These are phyloP conservation scores for Acorus gramineus DNA, from an alignment of 106 monocot species.

Conservation along the genomic window DNA sequence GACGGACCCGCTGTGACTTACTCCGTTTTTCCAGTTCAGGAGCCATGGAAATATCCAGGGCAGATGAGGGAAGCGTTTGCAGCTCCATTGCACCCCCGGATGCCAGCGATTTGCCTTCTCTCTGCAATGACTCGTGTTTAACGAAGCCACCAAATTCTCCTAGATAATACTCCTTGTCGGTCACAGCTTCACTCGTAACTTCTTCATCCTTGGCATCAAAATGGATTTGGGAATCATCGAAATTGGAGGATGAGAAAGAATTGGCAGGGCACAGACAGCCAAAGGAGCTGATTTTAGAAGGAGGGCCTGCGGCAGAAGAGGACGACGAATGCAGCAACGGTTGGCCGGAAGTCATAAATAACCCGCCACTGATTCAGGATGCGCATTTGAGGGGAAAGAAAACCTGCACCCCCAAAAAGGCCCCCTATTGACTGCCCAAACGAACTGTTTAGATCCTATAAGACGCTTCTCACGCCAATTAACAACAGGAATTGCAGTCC, in stretches of 20 bases:
- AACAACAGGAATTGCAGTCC: no score
- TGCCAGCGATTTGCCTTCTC: conserved; percentile 17
- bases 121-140: conserved; percentile 39
- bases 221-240: conserved; percentile 12
- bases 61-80: conserved; percentile 36
- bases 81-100: conserved; percentile 61
- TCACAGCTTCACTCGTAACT: conserved; percentile 7
- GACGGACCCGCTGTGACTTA: conserved; percentile 39
- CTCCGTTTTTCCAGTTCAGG: conserved; percentile 24
- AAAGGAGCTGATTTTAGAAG: conserved; percentile 6
- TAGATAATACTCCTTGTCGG: conserved; percentile 4
- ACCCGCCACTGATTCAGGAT: conserved; percentile 2
- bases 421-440: no score
- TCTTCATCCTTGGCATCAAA: conserved; percentile 20
- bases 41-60: conserved; percentile 33
- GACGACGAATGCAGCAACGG: conserved; percentile 24
- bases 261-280: conserved; percentile 10
- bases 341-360: conserved; percentile 41
- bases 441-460: no score
- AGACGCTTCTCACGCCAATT: no score
- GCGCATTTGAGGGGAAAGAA: conserved; percentile 17
- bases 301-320: not conserved
- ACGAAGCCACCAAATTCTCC: conserved; percentile 9
- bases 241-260: conserved; percentile 29
- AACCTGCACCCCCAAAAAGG: not conserved